These are phyloP conservation scores for Macroventuria anomochaeta DNA, from an alignment of 2,329 filamentous ascomycete genomes.

Conservation along the genomic window DNA sequence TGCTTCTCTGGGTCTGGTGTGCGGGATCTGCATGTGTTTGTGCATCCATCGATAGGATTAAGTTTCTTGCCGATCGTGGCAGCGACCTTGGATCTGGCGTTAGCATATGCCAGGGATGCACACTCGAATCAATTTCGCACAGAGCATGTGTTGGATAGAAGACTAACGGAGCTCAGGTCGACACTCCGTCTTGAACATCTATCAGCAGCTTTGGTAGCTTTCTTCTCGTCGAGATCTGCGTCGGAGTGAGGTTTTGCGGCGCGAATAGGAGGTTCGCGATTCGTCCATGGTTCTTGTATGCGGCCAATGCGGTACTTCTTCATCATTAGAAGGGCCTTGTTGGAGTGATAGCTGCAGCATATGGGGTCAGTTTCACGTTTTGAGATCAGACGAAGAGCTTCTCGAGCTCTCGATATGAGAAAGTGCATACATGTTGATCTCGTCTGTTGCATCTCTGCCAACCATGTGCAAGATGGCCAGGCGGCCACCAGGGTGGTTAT, in stretches of 20 bases:
- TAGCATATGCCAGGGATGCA: slow-evolving; percentile 21
- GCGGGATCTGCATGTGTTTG: slow-evolving; percentile 28
- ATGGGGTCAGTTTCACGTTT: slow-evolving; percentile 27
- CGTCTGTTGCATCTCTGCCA: slow-evolving; percentile 64
- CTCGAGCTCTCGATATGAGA: background rate
- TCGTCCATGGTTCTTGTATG: slow-evolving; percentile 62
- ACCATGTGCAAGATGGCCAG: slow-evolving; percentile 68
- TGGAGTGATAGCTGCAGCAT: slow-evolving; percentile 62
- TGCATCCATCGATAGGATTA: slow-evolving; percentile 22
- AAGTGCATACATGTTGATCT: slow-evolving; percentile 62
- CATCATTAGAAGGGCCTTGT: slow-evolving; percentile 62
- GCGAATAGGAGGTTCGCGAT: slow-evolving; percentile 66
- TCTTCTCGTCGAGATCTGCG: slow-evolving; percentile 23
- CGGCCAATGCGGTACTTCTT: slow-evolving; percentile 66
- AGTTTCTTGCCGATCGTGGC: slow-evolving; percentile 35
- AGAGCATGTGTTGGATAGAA: slow-evolving; percentile 10
- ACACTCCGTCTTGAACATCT: slow-evolving; percentile 31
- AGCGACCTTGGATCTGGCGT: slow-evolving; percentile 31
- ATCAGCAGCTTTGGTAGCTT: slow-evolving; percentile 1
- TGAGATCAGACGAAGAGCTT: background rate
- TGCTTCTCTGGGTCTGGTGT: slow-evolving; percentile 34
- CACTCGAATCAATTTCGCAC: slow-evolving; percentile 6
- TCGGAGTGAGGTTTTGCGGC: slow-evolving; percentile 51
- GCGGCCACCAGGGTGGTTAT: slow-evolving; percentile 64
- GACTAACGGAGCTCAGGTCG: slow-evolving; percentile 40